Evolutionary conservation across 2,329 filamentous ascomycete genomes (phyloP).

Genomic region (Pseudocercospora fijiensis): DNA sequence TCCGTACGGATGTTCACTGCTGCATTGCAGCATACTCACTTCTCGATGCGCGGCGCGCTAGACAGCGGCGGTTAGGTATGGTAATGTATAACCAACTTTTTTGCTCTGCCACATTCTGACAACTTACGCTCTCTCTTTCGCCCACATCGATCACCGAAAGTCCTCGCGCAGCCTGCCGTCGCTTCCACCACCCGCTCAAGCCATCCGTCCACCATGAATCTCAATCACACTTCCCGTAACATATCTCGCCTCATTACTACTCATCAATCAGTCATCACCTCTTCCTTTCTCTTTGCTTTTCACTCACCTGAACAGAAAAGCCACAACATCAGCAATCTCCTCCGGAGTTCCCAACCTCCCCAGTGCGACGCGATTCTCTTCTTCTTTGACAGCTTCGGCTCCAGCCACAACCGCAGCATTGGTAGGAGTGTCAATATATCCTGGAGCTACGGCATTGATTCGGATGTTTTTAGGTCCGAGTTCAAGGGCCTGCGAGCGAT

Average conservation of each 20-base stretch:
- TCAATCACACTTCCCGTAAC: conserved; percentile 51
- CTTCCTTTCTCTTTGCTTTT: neutral
- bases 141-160: neutral
- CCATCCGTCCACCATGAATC: conserved; percentile 45
- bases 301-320: conserved; percentile 46
- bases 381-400: conserved; percentile 44
- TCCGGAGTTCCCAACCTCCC: conserved; percentile 47
- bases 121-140: neutral
- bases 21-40: neutral
- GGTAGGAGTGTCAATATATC: conserved; percentile 49
- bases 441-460: conserved; percentile 44
- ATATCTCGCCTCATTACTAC: conserved; percentile 46
- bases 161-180: too few species aligned
- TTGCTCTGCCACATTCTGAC: neutral
- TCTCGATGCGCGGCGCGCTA: neutral
- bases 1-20: neutral
- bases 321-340: conserved; percentile 53
- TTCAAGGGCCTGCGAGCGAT: neutral
- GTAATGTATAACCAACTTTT: neutral
- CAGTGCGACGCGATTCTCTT: conserved; percentile 44
- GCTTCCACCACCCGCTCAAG: neutral
- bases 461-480: conserved; percentile 37
- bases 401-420: conserved; percentile 54
- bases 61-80: neutral
- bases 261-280: neutral